Evolutionary conservation across 768 basidiomycete genomes (phyloP).

Genomic region (Podaxis pistillaris): DNA sequence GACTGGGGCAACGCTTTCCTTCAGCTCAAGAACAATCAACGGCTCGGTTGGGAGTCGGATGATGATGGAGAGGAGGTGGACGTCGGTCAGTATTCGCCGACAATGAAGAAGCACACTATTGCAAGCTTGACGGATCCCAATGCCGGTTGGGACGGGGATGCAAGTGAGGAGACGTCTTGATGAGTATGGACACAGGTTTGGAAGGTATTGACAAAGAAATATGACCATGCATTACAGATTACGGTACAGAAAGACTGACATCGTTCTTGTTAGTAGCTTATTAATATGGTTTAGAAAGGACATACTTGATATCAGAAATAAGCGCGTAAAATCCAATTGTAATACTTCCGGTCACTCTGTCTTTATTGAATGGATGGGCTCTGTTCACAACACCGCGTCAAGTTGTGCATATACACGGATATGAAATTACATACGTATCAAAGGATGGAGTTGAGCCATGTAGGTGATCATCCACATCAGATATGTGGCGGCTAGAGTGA

Average conservation of each 20-base stretch:
- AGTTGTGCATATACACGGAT: neutral
- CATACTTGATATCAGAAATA: conserved; percentile 34
- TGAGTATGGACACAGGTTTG: neutral
- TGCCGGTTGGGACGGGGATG: conserved; percentile 46
- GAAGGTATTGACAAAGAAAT: conserved; percentile 8
- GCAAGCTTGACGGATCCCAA: conserved; percentile 31
- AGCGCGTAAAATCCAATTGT: neutral
- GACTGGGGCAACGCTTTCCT: conserved; percentile 19
- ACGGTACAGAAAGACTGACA: conserved; percentile 28
- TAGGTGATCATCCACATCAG: conserved; percentile 99
- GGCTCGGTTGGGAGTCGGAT: conserved; percentile 15
- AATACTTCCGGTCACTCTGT: conserved; percentile 8
- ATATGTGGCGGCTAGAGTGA: conserved; percentile 82
- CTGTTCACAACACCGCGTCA: conserved; percentile 6
- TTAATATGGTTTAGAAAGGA: neutral
- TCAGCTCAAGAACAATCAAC: conserved; percentile 14
- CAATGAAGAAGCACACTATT: conserved; percentile 8
- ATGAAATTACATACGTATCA: conserved; percentile 60
- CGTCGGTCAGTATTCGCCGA: conserved; percentile 6
- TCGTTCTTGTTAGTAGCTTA: neutral
- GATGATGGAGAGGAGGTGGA: conserved; percentile 15
- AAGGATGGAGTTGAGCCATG: conserved; percentile 88
- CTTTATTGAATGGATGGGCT: conserved; percentile 23
- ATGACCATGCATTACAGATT: conserved; percentile 27
- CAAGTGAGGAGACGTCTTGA: conserved; percentile 33